These are phyloP conservation scores for Penstemon barbatus DNA, from an alignment of 257 asterid species.

Conservation along the genomic window DNA sequence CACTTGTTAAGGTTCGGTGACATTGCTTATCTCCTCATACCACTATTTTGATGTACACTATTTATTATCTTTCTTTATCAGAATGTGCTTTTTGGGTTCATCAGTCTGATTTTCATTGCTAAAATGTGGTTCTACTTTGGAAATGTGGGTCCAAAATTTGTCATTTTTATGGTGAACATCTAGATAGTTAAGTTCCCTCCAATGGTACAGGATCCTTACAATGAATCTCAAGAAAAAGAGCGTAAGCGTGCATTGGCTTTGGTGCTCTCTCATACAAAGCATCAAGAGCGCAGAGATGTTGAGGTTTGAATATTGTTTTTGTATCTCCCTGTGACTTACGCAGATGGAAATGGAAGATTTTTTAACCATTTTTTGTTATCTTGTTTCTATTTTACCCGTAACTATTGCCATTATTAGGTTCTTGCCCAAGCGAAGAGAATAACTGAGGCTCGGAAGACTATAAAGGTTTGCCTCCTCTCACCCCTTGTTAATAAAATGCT, in stretches of 20 bases:
- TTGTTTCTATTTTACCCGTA: constrained; percentile 12
- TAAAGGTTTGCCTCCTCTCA: constrained; percentile 52
- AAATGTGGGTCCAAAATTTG: constrained; percentile 18
- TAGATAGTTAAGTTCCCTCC: constrained; percentile 25
- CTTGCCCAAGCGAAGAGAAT: constrained; percentile 91
- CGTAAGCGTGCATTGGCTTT: constrained; percentile 80
- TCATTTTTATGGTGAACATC: constrained; percentile 23
- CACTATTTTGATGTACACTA: too few relatives aligned
- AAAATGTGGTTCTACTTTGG: constrained; percentile 1
- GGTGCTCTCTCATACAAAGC: constrained; percentile 95
- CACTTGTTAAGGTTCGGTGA: constrained; percentile 68
- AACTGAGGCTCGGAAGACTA: constrained; percentile 74
- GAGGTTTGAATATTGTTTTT: constrained; percentile 52
- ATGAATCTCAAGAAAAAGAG: constrained; percentile 77
- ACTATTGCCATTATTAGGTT: constrained; percentile 47
- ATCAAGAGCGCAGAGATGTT: constrained; percentile 86
- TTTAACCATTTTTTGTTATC: background rate
- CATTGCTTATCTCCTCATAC: too few relatives aligned
- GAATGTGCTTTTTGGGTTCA: background rate
- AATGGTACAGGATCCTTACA: constrained; percentile 67
- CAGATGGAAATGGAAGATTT: constrained; percentile 5
- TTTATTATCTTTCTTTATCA: too few relatives aligned
- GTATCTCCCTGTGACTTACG: constrained; percentile 4
- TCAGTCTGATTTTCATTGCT: constrained; percentile 7
- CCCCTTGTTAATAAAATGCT: background rate